phyloP scores from a whole-genome alignment of 1,284 basidiomycete genomes.

The Hortiboletus rubellus region DNA sequence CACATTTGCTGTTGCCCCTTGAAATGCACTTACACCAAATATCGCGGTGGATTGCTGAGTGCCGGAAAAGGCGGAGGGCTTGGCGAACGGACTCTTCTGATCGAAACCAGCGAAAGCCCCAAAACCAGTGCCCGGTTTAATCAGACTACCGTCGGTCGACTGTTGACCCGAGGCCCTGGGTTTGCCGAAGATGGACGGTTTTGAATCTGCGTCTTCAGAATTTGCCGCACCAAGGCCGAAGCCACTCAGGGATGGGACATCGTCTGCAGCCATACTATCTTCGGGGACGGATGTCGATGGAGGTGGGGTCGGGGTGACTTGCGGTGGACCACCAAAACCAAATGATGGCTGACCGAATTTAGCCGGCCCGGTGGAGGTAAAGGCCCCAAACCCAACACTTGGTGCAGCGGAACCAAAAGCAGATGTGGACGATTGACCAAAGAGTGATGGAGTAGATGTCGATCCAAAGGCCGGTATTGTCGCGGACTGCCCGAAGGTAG shows the following conservation, averaged over 20 bases:
- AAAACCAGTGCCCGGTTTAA: slow-evolving; percentile 44
- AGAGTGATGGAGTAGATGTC: slow-evolving; percentile 13
- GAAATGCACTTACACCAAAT: slow-evolving; percentile 17
- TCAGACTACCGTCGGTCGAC: slow-evolving; percentile 14
- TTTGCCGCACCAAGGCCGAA: slow-evolving; percentile 39
- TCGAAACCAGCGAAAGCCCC: slow-evolving; percentile 39
- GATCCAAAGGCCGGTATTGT: slow-evolving; percentile 18
- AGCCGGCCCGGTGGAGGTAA: slow-evolving; percentile 27
- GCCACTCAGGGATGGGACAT: slow-evolving; percentile 35
- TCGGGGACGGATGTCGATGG: slow-evolving; percentile 28
- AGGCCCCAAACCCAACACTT: slow-evolving; percentile 34
- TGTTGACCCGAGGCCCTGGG: slow-evolving; percentile 14
- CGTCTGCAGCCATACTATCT: slow-evolving; percentile 42
- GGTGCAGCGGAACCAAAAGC: slow-evolving; percentile 26
- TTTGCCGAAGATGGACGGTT: slow-evolving; percentile 39
- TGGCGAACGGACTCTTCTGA: slow-evolving; percentile 29
- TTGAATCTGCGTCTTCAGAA: slow-evolving; percentile 28
- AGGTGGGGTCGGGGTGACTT: slow-evolving; percentile 7
- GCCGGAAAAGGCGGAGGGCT: slow-evolving; percentile 17
- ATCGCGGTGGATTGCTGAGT: slow-evolving; percentile 6
- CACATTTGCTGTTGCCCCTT: slow-evolving; percentile 5
- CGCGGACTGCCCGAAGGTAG: slow-evolving; percentile 35
- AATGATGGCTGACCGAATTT: slow-evolving; percentile 40
- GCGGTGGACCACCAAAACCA: slow-evolving; percentile 15
- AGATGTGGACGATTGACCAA: slow-evolving; percentile 22